Evolutionary conservation across 208 protist species (phyloP), one percentile per base, ranked within the genome.

Genomic region (Wallacemonas sp.): DNA sequence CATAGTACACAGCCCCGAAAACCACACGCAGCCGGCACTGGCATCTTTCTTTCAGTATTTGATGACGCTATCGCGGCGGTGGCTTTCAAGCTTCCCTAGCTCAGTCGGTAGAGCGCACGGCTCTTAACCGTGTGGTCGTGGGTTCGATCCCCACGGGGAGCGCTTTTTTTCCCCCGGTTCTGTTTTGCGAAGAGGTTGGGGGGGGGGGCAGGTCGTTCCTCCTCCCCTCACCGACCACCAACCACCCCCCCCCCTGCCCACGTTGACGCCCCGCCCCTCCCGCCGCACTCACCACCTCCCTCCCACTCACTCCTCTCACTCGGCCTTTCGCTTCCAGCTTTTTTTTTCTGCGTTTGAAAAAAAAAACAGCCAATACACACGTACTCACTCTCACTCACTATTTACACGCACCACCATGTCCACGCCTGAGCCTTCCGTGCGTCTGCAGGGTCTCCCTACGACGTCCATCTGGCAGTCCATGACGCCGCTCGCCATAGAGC

Each of bases 91-190:
- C 87, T 80, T 82, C 81, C 82, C 90, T 98, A 97, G 93, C 93
- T 97, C 93, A 97, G 93, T 97, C 93, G 95, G 94, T 98, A 98
- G 95, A 98, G 94, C 94, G 92, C 94, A 92, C 81, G 92, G 90
- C 95, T 97, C 88, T 98, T 98, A 98, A 98, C 88, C 94, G 88
- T 95, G 95, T 97, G 94, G 96, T 98, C 95, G 95, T 94, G 94
- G 96, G 96, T 98, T 98, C 96, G 96, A 98, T 73, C 85, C 88
- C 88, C 85, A 94, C 85, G 83, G 88, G 75, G 78, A 62, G 77
- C 72, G 77, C 60, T 66, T 83, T 79, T 83, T 71, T 57, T 36
- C 23, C 56, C 61, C 9, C 66, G 27, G 8, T 23, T 19, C 17
- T 65, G 44, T 17, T 41, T n/a, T n/a, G n/a, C n/a, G n/a, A n/a